A percentile compares a stretch with the other conserved stretches of the same genome.
Conservation (phyloP, 2,329 filamentous ascomycete genomes). For the Talaromyces albobiverticillius region DNA sequence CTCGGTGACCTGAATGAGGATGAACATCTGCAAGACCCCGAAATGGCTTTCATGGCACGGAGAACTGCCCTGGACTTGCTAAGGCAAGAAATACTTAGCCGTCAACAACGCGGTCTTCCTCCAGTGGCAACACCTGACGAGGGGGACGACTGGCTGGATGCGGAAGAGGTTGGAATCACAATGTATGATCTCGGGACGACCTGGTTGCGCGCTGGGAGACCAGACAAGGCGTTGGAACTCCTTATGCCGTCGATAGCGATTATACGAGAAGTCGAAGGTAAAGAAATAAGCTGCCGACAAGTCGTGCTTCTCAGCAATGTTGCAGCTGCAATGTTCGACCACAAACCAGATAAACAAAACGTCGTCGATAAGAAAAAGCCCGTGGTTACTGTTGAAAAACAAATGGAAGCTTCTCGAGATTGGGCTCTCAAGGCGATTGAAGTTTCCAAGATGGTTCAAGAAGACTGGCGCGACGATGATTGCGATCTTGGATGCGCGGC, state of each 20-base stretch:
- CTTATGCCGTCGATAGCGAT: conserved; percentile 80
- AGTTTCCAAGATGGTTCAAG: conserved; percentile 9
- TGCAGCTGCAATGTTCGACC: conserved; percentile 44
- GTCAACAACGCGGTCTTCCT: conserved; percentile 65
- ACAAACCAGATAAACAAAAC: conserved; percentile 17
- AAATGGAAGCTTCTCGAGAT: conserved; percentile 12
- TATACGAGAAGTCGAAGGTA: conserved; percentile 48
- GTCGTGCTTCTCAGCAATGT: conserved; percentile 67
- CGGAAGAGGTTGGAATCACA: conserved; percentile 34
- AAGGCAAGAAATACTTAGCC: conserved; percentile 69
- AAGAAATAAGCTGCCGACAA: conserved; percentile 65
- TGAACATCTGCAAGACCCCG: conserved; percentile 69
- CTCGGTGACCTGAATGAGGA: conserved; percentile 79
- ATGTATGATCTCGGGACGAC: conserved; percentile 66
- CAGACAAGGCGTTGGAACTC: conserved; percentile 78
- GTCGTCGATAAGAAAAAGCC: conserved; percentile 58
- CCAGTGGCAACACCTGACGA: conserved; percentile 54
- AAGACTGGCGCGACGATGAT: conserved; percentile 65
- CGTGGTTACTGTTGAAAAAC: conserved; percentile 52
- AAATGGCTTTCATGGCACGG: conserved; percentile 71
- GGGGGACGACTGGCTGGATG: conserved; percentile 35
- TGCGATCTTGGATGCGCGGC: conserved; percentile 82
- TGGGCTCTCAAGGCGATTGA: conserved; percentile 16
- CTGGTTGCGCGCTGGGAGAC: conserved; percentile 70
- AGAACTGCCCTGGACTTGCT: conserved; percentile 79